Conservation (phyloP, 78 protist species). For the Dictyostelium citrinum region DNA sequence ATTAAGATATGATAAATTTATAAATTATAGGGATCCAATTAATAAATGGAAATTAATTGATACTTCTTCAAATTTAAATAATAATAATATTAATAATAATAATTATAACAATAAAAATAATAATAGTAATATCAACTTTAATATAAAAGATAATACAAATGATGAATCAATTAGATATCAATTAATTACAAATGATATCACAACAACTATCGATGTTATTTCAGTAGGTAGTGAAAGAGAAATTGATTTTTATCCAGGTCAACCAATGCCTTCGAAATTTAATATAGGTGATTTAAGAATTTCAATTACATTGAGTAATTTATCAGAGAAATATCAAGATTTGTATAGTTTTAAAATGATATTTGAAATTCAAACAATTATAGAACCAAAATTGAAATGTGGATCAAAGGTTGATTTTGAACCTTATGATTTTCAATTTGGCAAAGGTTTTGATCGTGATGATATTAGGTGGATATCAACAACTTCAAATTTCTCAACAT, state of each 20-base stretch:
- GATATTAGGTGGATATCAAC: not conserved
- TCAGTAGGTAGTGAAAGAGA: not conserved
- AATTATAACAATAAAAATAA: too few species aligned
- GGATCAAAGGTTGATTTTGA: not conserved
- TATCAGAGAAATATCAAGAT: not conserved
- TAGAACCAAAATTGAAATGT: not conserved
- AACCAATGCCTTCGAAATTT: not conserved
- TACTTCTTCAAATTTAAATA: too few species aligned
- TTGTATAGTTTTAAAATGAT: not conserved
- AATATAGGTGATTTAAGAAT: not conserved
- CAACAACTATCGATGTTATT: not conserved
- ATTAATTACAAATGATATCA: not conserved
- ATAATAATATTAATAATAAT: too few species aligned
- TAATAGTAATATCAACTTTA: too few species aligned
- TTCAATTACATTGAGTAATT: not conserved
- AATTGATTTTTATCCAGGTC: not conserved
- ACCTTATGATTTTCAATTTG: not conserved
- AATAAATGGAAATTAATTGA: not conserved
- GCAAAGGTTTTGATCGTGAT: not conserved
- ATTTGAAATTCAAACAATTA: not conserved
- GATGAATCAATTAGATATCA: not conserved
- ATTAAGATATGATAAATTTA: not conserved
- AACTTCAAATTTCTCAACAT: not conserved
- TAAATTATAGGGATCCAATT: not conserved
- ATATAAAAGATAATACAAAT: not conserved